These are phyloP conservation scores for Mimosa bimucronata DNA, from an alignment of 306 rosid species.

Conservation along the genomic window DNA sequence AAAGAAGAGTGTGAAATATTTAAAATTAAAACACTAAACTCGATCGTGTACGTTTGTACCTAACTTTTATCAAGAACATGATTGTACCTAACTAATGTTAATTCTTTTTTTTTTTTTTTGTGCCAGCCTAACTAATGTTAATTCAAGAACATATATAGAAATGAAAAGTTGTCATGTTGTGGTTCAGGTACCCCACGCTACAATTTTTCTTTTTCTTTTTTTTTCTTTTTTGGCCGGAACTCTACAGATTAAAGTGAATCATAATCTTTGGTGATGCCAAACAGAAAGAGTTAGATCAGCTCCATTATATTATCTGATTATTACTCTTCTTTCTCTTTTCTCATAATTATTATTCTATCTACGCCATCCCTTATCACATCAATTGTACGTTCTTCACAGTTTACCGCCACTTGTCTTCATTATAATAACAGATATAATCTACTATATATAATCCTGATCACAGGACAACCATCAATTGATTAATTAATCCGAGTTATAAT, in stretches of 20 bases:
- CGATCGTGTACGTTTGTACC: not conserved
- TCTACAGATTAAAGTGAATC: too few relatives aligned
- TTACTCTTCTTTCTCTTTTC: not conserved
- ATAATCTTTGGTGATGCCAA: not conserved
- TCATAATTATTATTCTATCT: not conserved
- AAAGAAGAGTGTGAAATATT: not conserved
- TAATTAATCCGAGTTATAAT: not conserved
- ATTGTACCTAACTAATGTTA: not conserved
- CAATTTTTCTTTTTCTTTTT: too few relatives aligned
- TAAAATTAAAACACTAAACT: too few relatives aligned
- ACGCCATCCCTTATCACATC: not conserved
- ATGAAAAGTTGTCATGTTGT: not conserved
- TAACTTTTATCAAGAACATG: not conserved
- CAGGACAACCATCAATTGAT: not conserved
- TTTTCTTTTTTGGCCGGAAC: too few relatives aligned
- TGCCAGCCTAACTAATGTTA: not conserved
- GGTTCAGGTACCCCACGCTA: conserved; percentile 21
- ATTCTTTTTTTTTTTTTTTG: too few relatives aligned
- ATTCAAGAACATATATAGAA: not conserved
- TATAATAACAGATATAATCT: too few relatives aligned
- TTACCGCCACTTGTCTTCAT: not conserved
- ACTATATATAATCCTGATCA: not conserved
- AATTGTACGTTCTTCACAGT: not conserved
- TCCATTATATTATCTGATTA: not conserved
- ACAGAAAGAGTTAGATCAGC: not conserved